These are phyloP conservation scores for Jaapia argillacea DNA, from an alignment of 768 basidiomycete genomes.

Conservation along the genomic window DNA sequence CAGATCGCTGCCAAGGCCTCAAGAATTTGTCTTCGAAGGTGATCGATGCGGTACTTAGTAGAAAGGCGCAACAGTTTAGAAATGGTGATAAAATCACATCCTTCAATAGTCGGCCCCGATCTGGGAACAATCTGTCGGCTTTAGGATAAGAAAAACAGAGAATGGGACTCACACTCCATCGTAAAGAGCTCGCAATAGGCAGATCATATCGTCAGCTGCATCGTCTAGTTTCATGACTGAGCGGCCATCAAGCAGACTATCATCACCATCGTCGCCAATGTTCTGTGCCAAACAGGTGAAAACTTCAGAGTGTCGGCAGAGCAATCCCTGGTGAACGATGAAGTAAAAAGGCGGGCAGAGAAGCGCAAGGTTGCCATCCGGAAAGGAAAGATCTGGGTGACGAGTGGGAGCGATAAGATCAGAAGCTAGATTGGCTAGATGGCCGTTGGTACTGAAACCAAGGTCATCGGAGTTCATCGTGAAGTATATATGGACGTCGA, in stretches of 20 bases:
- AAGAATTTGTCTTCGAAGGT: slow-evolving; percentile 47
- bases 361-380: slow-evolving; percentile 62
- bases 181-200: slow-evolving; percentile 56
- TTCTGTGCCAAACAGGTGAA: slow-evolving; percentile 31
- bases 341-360: slow-evolving; percentile 51
- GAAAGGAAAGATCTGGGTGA: slow-evolving; percentile 49
- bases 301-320: slow-evolving; percentile 52
- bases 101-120: slow-evolving; percentile 36
- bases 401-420: slow-evolving; percentile 14
- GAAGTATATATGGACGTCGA: too few species aligned
- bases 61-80: slow-evolving; percentile 51
- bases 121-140: too few species aligned
- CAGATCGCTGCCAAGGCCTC: slow-evolving; percentile 41
- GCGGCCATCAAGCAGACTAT: slow-evolving; percentile 40
- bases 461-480: neutral
- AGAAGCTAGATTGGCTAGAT: slow-evolving; percentile 8
- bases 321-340: slow-evolving; percentile 55
- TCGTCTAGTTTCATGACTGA: slow-evolving; percentile 48
- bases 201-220: slow-evolving; percentile 41
- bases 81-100: slow-evolving; percentile 39
- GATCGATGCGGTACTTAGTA: slow-evolving; percentile 52
- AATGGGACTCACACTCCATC: slow-evolving; percentile 64
- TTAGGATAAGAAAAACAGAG: too few species aligned
- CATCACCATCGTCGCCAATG: slow-evolving; percentile 7
- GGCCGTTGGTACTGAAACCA: slow-evolving; percentile 40